Evolutionary conservation across 192 early-diverging fungal species (phyloP), one percentile per base, ranked within the genome.

Genomic region (Helicostylum pulchrum): DNA sequence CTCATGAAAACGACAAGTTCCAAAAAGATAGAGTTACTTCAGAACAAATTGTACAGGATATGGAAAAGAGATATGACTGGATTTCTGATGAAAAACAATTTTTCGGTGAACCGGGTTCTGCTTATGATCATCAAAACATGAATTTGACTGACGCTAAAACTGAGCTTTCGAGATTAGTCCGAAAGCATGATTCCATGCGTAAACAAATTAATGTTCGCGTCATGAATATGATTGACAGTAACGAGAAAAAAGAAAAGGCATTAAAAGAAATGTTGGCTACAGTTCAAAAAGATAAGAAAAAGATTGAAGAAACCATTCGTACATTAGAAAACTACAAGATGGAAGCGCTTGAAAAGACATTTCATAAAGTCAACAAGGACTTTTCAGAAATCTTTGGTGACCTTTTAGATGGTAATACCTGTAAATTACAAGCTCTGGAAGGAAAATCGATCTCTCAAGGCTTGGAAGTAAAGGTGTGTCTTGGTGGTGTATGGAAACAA

Each of bases 371-470:
- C 20, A 94, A 95, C 77, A 77, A 76, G 2, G 95, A 98, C 70
- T 99, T 99, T 86, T 95, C 96, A 8, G 79, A 78, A 8, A 99
- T 99, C 58, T 98, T 99, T 80, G 92, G 85, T 17, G 96, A 98
- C 48, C 80, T 98, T 39, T 79, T 99, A 48, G 91, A 94, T 0
- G 93, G 93, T 20, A 97, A 94, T 66, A 86, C 92, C 19, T 89
- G 93, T 49, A 92, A 89, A 57, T 82, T 99, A 47, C 87, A 93
- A 59, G 89, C 86, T 43, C 90, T 89, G 14, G 94, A 94, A 64
- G 93, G 91, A 6, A 72, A 86, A 70, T 80, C 80, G 11, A 80
- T 99, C 8, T 82, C 85, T 0, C 83, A 90, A 3, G 96, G 97
- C 0, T 78, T 99, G 65, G 95, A 97, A 62, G 88, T 99, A 63